These are phyloP conservation scores for Fonsecaea pedrosoi DNA, from an alignment of 2,329 filamentous ascomycete species.

Conservation along the genomic window DNA sequence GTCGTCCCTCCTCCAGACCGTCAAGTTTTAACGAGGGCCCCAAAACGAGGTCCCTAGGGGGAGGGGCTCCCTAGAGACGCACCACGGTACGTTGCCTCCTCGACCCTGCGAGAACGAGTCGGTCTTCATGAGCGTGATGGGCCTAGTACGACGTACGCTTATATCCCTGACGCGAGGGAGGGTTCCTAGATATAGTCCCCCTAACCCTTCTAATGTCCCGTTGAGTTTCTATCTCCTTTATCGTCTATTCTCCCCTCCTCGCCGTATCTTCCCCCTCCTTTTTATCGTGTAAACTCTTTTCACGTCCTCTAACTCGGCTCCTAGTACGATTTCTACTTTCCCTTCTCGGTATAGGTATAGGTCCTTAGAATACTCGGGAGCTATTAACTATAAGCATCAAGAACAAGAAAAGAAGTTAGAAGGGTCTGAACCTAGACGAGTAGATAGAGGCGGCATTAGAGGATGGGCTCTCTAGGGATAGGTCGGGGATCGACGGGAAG, in stretches of 20 bases:
- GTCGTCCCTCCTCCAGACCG: too few relatives aligned
- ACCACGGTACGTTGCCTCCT: neutral
- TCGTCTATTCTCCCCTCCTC: constrained; percentile 8
- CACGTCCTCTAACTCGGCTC: neutral
- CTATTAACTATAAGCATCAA: constrained; percentile 7
- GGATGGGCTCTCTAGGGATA: neutral
- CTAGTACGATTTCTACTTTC: constrained; percentile 10
- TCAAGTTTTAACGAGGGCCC: too few relatives aligned
- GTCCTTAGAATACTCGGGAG: neutral
- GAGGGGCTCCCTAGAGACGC: too few relatives aligned
- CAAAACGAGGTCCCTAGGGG: too few relatives aligned
- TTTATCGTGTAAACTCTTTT: constrained; percentile 7
- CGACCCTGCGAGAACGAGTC: constrained; percentile 12
- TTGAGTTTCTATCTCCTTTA: constrained; percentile 13
- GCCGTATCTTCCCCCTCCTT: constrained; percentile 15
- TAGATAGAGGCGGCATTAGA: constrained; percentile 6
- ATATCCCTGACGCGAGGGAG: constrained; percentile 9
- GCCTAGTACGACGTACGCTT: constrained; percentile 14
- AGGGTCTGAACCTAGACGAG: neutral
- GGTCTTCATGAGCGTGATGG: constrained; percentile 19
- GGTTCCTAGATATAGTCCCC: constrained; percentile 17
- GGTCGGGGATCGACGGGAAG: neutral
- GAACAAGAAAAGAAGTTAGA: constrained; percentile 10
- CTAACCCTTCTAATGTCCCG: constrained; percentile 15
- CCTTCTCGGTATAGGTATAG: constrained; percentile 1